phyloP scores from a whole-genome alignment of 2,329 filamentous ascomycete species.

The Fusarium oxysporum region DNA sequence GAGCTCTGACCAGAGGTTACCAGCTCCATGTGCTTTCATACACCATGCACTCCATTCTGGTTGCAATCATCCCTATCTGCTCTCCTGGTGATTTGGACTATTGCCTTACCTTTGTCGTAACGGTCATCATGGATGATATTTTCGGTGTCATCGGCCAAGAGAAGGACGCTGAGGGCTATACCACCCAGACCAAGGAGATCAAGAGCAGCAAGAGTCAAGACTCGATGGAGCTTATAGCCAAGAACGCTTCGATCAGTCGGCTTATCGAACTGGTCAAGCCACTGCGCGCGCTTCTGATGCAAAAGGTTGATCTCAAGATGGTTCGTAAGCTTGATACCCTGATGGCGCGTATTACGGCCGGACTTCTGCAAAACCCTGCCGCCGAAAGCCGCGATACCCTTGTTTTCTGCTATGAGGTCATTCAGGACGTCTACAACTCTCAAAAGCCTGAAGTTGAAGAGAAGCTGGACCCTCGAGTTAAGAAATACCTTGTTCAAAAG shows the following conservation, averaged over 20 bases:
- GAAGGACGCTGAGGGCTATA: constrained; percentile 96
- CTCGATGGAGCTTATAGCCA: constrained; percentile 92
- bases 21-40: constrained; percentile 96
- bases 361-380: constrained; percentile 83
- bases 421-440: constrained; percentile 84
- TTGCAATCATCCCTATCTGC: constrained; percentile 78
- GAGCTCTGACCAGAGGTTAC: constrained; percentile 85
- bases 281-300: constrained; percentile 80
- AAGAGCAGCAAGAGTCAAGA: constrained; percentile 99
- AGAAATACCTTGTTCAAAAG: constrained; percentile 83
- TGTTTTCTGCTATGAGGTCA: constrained; percentile 95
- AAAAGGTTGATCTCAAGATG: constrained; percentile 85
- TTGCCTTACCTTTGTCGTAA: constrained; percentile 80
- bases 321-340: constrained; percentile 92
- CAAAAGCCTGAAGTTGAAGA: constrained; percentile 62
- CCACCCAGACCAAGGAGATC: constrained; percentile 95
- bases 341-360: constrained; percentile 83
- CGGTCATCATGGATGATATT: constrained; percentile 95
- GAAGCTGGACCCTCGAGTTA: constrained; percentile 72
- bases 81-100: constrained; percentile 89
- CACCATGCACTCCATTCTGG: constrained; percentile 91
- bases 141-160: constrained; percentile 94
- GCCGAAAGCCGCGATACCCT: constrained; percentile 84
- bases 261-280: constrained; percentile 83
- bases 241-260: constrained; percentile 79